Evolutionary conservation across 768 basidiomycete genomes (phyloP).

Genomic region (Mycena venus): DNA sequence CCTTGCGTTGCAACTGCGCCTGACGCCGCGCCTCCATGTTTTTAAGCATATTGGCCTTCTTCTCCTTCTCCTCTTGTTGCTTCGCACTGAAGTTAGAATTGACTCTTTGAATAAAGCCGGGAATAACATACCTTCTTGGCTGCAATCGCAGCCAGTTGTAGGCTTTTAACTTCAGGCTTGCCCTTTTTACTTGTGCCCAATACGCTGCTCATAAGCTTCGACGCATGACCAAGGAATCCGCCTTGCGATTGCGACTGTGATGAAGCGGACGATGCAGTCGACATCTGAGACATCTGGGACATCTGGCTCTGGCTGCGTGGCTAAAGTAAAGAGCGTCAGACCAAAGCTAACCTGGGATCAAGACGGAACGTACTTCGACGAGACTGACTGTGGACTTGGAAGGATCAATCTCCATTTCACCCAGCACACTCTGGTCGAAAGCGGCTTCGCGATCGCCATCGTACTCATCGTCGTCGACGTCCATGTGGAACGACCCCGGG

Average conservation of each 20-base stretch:
- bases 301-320: constrained; percentile 66
- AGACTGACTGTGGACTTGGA: constrained; percentile 53
- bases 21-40: constrained; percentile 90
- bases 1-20: constrained; percentile 77
- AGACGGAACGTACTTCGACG: constrained; percentile 55
- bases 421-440: constrained; percentile 50
- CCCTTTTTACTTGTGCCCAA: constrained; percentile 79
- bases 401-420: constrained; percentile 56
- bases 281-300: constrained; percentile 37
- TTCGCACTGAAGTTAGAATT: constrained; percentile 46
- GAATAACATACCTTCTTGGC: constrained; percentile 84
- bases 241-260: constrained; percentile 52
- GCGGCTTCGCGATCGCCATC: constrained; percentile 45
- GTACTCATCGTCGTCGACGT: constrained; percentile 49
- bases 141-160: constrained; percentile 84
- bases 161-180: constrained; percentile 83
- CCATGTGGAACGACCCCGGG: constrained; percentile 52
- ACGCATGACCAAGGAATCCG: constrained; percentile 80
- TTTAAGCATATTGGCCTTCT: constrained; percentile 78
- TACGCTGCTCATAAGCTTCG: constrained; percentile 75
- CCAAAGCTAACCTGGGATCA: constrained; percentile 3
- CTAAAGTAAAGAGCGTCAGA: constrained; percentile 33
- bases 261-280: constrained; percentile 63
- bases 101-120: constrained; percentile 12
- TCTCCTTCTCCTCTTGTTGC: constrained; percentile 93